Conservation (phyloP, 2,329 filamentous ascomycete genomes). For the Phialophora verrucosa region DNA sequence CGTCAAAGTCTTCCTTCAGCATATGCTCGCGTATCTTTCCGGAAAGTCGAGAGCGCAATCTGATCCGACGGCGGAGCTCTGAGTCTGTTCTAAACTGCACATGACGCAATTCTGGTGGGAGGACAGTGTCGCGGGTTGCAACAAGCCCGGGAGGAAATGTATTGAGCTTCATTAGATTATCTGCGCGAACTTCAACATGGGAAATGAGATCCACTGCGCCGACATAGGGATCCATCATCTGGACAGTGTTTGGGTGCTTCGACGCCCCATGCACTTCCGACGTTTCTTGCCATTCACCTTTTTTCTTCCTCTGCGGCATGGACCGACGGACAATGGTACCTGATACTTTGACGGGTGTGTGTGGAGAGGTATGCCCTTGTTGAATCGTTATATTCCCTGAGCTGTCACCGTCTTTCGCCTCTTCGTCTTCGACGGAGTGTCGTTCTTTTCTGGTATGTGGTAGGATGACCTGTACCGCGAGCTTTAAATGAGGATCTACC, state of each 20-base stretch:
- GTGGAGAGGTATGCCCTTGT: not conserved
- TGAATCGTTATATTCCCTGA: not conserved
- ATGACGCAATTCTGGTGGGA: slow-evolving; percentile 76
- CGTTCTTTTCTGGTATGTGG: slow-evolving; percentile 14
- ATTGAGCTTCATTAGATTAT: slow-evolving; percentile 71
- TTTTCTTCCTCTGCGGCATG: slow-evolving; percentile 10
- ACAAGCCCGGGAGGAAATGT: slow-evolving; percentile 76
- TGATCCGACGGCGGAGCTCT: slow-evolving; percentile 69
- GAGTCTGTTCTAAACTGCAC: slow-evolving; percentile 80
- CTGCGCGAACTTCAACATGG: slow-evolving; percentile 65
- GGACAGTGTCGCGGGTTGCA: slow-evolving; percentile 74
- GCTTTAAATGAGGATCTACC: slow-evolving; percentile 31
- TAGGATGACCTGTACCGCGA: slow-evolving; percentile 38
- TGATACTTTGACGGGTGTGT: slow-evolving; percentile 29
- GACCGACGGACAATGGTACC: slow-evolving; percentile 27
- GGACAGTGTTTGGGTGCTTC: slow-evolving; percentile 23
- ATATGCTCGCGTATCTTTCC: slow-evolving; percentile 62
- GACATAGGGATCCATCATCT: slow-evolving; percentile 33
- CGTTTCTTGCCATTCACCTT: not conserved
- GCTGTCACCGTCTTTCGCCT: not conserved
- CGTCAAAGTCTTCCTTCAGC: slow-evolving; percentile 65
- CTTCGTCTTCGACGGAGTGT: not conserved
- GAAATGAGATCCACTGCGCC: slow-evolving; percentile 37
- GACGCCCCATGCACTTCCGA: slow-evolving; percentile 40
- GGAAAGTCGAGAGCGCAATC: slow-evolving; percentile 69